Base-by-base conservation (phyloP, 2,329 filamentous ascomycete genomes). In the Colletotrichum limetticola region DNA sequence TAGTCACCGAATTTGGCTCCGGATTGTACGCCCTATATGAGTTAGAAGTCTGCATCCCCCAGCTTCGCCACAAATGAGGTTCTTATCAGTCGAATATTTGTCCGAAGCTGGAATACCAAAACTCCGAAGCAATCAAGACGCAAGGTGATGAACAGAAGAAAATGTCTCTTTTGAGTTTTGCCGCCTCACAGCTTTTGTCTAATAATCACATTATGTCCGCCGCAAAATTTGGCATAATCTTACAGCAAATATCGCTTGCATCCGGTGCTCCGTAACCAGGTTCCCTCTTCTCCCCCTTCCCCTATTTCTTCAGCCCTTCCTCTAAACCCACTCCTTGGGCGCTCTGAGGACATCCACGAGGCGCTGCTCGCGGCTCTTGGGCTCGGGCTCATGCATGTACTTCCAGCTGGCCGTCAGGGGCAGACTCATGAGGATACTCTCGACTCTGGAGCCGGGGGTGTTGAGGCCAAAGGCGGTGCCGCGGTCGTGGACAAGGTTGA, bases 381-480 rank as follows among this genome's bases (percentile, higher is more conserved):
- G 91, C 79, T 92, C 91, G 0, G 94, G 93, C 80, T 92, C 90
- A 83, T 98, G 94, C 95, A 98, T 98, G 83, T 99, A 99, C 80
- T 93, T 91, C 97, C 97, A 99, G 78, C 92, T 91, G 28, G 97
- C 97, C 16, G 96, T 98, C 76, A 97, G 86, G 6, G 97, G 97
- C 81, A 99, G 85, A 83, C 95, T 98, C 95, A 99, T 98, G 76
- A 99, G 85, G 71, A 99, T 99, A 82, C 95, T 98, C 87, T 99
- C 97, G 3, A 99, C 92, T 74, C 97, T 90, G 6, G 95, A 93
- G 55, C 95, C 95, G 0, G 97, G 97, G 0, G 96, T 98, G 79
- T 97, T 97, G 75, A 99, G 86, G 1, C 97, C 97, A 82, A 99
- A 99, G 8, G 94, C 92, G 2, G 97, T 99, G 3, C 97, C 97